Conservation (phyloP, 176 grass and related monocot species). For the Oryza meyeriana region DNA sequence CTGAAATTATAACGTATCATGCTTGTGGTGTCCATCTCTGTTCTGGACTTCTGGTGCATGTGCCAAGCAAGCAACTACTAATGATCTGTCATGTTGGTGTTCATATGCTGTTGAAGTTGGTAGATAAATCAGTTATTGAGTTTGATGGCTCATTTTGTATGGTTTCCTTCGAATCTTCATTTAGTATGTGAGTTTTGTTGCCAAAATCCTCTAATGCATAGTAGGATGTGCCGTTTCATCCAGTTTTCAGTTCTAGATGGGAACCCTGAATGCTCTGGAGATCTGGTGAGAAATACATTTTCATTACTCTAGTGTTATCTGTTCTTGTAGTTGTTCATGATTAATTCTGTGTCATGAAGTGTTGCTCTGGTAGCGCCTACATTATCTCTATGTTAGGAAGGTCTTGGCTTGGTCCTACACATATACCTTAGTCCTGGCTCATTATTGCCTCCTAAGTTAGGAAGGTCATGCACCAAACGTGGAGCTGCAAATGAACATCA, state of each 20-base stretch:
- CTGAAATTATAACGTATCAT: not conserved
- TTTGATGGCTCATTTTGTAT: not conserved
- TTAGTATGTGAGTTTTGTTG: not conserved
- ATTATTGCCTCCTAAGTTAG: slow-evolving; percentile 13
- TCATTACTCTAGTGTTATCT: not conserved
- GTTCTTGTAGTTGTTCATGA: not conserved
- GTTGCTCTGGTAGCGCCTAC: not conserved
- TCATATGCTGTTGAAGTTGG: slow-evolving; percentile 1
- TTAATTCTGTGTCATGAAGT: not conserved
- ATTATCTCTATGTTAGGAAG: not conserved
- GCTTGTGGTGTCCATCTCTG: not conserved
- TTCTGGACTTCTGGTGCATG: not conserved
- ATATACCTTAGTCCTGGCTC: not conserved
- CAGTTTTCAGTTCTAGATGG: not conserved
- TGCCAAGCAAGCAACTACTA: not conserved
- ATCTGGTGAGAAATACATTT: not conserved
- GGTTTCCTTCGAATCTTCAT: not conserved
- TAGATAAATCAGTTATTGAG: not conserved
- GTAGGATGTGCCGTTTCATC: not conserved
- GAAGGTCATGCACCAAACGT: not conserved
- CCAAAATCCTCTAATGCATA: not conserved
- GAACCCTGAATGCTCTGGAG: not conserved
- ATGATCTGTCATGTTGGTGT: not conserved
- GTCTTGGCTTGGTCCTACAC: not conserved
- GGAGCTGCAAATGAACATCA: slow-evolving; percentile 15